A percentile compares a stretch with the other conserved stretches of the same genome.
Evolutionary conservation across 2,329 filamentous ascomycete species (phyloP).

Genomic region (Westerdykella aurantiaca): DNA sequence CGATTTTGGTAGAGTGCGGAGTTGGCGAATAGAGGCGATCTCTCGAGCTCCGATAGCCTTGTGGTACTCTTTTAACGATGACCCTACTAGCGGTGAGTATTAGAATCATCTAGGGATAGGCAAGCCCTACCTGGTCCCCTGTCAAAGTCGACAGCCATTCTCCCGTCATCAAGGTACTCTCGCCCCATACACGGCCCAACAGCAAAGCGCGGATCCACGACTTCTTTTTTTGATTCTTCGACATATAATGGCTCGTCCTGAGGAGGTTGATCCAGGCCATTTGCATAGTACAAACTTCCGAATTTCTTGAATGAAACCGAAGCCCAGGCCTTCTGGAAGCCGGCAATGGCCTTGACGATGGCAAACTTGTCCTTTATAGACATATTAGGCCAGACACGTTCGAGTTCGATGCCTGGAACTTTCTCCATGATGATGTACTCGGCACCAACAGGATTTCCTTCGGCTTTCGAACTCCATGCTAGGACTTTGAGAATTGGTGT

Average conservation of each 20-base stretch:
- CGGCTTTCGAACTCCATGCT: slow-evolving; percentile 27
- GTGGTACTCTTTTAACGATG: slow-evolving; percentile 17
- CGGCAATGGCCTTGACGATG: slow-evolving; percentile 24
- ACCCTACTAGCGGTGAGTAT: too few species aligned
- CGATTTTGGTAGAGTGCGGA: slow-evolving; percentile 27
- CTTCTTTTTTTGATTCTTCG: slow-evolving; percentile 12
- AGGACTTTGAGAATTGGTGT: slow-evolving; percentile 31
- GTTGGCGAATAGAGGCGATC: slow-evolving; percentile 21
- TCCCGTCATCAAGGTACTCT: slow-evolving; percentile 28
- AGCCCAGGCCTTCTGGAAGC: slow-evolving; percentile 29
- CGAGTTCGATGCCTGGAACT: slow-evolving; percentile 23
- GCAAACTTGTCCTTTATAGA: slow-evolving; percentile 15
- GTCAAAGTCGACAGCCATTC: slow-evolving; percentile 25
- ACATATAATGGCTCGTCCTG: slow-evolving; percentile 11
- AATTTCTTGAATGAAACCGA: slow-evolving; percentile 23
- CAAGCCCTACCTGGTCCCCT: slow-evolving; percentile 32
- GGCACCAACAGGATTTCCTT: slow-evolving; percentile 24
- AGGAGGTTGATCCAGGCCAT: slow-evolving; percentile 18
- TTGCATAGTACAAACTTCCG: slow-evolving; percentile 26
- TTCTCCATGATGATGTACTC: slow-evolving; percentile 34
- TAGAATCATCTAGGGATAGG: too few species aligned
- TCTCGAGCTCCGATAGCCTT: slow-evolving; percentile 31
- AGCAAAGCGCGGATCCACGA: slow-evolving; percentile 25
- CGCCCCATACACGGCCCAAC: slow-evolving; percentile 36
- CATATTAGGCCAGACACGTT: slow-evolving; percentile 27